A percentile compares a stretch with the other conserved stretches of the same genome.
phyloP scores from a whole-genome alignment of 164 flowering plant genomes.

The Umbilicus rupestris region DNA sequence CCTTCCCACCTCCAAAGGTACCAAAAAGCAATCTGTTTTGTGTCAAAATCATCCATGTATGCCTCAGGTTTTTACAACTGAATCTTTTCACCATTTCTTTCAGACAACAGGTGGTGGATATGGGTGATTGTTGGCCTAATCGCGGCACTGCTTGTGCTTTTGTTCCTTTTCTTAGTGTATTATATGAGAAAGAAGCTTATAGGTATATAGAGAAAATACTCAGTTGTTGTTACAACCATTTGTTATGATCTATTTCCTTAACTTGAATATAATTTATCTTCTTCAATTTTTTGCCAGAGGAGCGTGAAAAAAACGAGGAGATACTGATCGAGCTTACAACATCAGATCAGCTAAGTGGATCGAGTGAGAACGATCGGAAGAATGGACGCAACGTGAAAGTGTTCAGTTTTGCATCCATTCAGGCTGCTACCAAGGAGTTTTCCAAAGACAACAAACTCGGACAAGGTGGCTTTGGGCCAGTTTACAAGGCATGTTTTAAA shows the following conservation, averaged over 20 bases:
- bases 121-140: not conserved
- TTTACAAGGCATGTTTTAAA: constrained; percentile 19
- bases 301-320: constrained; percentile 1
- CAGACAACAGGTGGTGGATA: too few species aligned
- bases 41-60: not conserved
- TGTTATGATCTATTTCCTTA: not conserved
- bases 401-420: constrained; percentile 11
- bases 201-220: not conserved
- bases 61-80: not conserved
- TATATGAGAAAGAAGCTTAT: not conserved
- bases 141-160: not conserved
- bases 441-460: constrained; percentile 22
- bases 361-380: not conserved
- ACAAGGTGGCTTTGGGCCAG: constrained; percentile 29
- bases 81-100: not conserved
- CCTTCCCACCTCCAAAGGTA: not conserved
- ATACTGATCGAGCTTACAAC: not conserved
- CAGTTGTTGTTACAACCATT: not conserved
- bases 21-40: not conserved
- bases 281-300: not conserved
- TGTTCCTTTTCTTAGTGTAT: not conserved
- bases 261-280: not conserved
- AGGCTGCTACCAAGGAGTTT: constrained; percentile 22
- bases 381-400: constrained; percentile 8
- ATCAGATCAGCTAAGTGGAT: not conserved